Evolutionary conservation across 352 stramenopile species (phyloP), one percentile per base, ranked within the genome.

Genomic region (Phytophthora megakarya): DNA sequence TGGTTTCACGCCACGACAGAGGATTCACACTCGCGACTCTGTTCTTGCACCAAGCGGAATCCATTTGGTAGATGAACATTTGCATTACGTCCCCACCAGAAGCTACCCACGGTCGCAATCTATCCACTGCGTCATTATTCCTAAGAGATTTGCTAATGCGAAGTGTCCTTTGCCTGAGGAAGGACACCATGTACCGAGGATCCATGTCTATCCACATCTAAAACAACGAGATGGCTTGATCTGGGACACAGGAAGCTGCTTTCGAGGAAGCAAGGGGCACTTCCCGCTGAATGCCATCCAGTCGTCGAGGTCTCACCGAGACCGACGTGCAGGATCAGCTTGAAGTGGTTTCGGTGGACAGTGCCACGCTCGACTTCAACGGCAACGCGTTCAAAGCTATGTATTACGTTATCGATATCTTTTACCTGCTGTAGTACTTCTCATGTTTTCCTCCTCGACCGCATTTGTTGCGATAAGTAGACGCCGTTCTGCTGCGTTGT

Each of bases 401-500:
- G 43, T 19, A 15, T 13, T 9, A 51, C 13, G 44, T 7, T 51
- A 50, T 12, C 44, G 33, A 38, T 11, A 38, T 38, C 32, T 19
- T 40, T 11, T 5, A 15, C 2, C 30, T 12, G 8, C 30, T 35
- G n/a, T 15, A 50, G 37, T 19, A 12, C n/a, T 50, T n/a, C 12
- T 40, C 18, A 38, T 8, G 28, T 38, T 38, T 40, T 51, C n/a
- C 48, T 65, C 15, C 39, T 21, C n/a, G 39, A 26, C 5, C 50
- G 40, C 39, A 62, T 52, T 35, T 74, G 65, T 53, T 72, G 63
- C n/a, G 57, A 54, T 25, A 70, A 38, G 26, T 50, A 61, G 5
- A 42, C 44, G n/a, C 33, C 48, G 40, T 72, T 73, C 39, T 62
- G 63, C 48, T 65, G 63, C 10, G 64, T 70, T 26, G 68, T 70